Evolutionary conservation across 768 basidiomycete genomes (phyloP).

Genomic region (button mushroom (Agaricus bisporus)): DNA sequence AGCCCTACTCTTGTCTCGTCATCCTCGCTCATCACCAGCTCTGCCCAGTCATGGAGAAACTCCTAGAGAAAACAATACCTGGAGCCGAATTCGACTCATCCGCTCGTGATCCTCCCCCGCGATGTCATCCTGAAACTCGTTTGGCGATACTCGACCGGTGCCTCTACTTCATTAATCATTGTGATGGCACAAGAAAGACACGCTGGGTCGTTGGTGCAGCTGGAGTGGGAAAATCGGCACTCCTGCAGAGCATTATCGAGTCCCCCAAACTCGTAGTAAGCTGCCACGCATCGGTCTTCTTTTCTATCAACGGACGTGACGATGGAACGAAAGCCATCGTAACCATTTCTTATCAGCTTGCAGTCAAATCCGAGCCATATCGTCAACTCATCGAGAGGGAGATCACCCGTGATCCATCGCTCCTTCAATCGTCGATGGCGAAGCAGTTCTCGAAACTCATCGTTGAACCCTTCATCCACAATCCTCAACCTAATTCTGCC

Average conservation of each 20-base stretch:
- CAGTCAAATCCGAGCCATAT: background rate
- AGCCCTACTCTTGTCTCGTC: no score
- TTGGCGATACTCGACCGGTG: no score
- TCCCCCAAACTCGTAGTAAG: no score
- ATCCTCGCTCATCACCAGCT: no score
- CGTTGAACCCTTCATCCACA: conserved; percentile 7
- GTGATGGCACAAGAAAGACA: no score
- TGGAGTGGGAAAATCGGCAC: background rate
- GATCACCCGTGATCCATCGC: conserved; percentile 7
- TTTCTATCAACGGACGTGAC: background rate
- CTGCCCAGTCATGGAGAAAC: no score
- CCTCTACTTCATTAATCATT: no score
- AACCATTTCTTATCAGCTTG: conserved; percentile 19
- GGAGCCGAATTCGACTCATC: no score
- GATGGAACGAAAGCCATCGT: background rate
- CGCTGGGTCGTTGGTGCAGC: no score
- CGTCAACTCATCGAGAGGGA: conserved; percentile 6
- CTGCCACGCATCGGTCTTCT: background rate
- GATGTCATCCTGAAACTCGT: no score
- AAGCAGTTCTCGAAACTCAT: conserved; percentile 13
- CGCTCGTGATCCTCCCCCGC: no score
- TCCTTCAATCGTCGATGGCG: conserved; percentile 5
- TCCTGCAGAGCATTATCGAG: background rate
- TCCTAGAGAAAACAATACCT: no score
- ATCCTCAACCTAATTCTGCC: background rate